Base-by-base conservation (phyloP, 73 alveolate species). In the Breviolum minutum region DNA sequence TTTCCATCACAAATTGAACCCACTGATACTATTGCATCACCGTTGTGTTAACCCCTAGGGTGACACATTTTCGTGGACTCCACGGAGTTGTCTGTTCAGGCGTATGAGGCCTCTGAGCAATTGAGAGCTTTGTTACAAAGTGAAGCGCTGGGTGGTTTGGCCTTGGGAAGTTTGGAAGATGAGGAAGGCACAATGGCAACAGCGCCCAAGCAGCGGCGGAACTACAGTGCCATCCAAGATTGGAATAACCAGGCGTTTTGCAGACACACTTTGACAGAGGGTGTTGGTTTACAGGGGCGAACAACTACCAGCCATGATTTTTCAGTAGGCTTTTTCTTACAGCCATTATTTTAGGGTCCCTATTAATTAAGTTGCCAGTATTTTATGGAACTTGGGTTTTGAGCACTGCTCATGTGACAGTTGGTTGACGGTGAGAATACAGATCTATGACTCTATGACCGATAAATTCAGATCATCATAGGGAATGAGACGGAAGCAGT, bases 31-130 rank as follows among this genome's bases (percentile, higher is more conserved):
- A 6, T 68, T 68, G 77, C 77, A 68, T 68, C 77, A 22, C 17
- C 77, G n/a, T 68, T 68, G 1, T 40, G 54, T 40, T 3, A 3
- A 40, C 54, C 54, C 54, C 54, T 40, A 40, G 54, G 3, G 54
- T 40, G 54, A 40, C 0, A 8, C 86, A 24, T 22, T 17, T 17
- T 26, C 63, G 48, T 32, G 24, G 26, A 7, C 17, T 76, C 17
- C 0, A 40, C 3, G 54, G 54, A 40, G 54, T 66, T 17, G 74
- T 14, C 77, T 22, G 77, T 14, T 68, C 69, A 92, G 98, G 98
- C 84, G 61, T 92, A 92, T 80, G 48, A 92, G 61, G 98, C 98
- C 10, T 40, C 98, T 0, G 98, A 92, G 81, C 98, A 92, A 90
- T 64, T 92, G 70, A 62, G 98, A 6, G 48, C 80, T 30, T n/a